Evolutionary conservation across 352 stramenopile genomes (phyloP).

Genomic region (Pythium periplocum): DNA sequence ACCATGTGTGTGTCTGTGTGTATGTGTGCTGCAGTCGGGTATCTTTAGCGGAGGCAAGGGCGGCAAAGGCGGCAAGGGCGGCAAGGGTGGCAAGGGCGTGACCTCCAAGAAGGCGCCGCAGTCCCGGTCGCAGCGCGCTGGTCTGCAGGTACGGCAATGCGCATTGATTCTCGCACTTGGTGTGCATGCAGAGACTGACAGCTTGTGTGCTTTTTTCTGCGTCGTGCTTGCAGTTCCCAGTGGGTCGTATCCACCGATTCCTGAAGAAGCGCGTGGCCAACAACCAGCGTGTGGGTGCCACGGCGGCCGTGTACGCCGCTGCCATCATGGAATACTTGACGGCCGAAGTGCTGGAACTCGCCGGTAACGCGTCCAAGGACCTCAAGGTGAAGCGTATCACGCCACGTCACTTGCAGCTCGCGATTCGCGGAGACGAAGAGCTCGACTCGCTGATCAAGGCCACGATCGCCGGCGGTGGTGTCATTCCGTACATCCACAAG

Average conservation of each 20-base stretch:
- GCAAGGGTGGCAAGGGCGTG: constrained; percentile 99
- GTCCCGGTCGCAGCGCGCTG: constrained; percentile 96
- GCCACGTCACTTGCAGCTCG: constrained; percentile 98
- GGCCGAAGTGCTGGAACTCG: constrained; percentile 99
- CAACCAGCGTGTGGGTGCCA: constrained; percentile 98
- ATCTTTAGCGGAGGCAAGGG: constrained; percentile 93
- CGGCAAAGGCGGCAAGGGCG: constrained; percentile 95
- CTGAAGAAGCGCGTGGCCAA: constrained; percentile 98
- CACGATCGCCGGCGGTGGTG: constrained; percentile 99
- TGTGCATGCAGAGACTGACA: no score
- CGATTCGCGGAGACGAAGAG: constrained; percentile 99
- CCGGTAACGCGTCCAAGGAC: constrained; percentile 96
- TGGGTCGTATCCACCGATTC: constrained; percentile 99
- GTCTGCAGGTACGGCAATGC: constrained; percentile 85
- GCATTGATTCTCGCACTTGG: no score
- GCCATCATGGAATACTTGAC: constrained; percentile 99
- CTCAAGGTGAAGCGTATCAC: constrained; percentile 98
- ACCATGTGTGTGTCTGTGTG: no score
- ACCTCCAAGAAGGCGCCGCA: constrained; percentile 99
- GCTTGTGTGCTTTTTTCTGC: no score
- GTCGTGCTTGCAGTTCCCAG: constrained; percentile 89
- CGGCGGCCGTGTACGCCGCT: constrained; percentile 98
- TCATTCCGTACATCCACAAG: constrained; percentile 99
- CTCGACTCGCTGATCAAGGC: constrained; percentile 99
- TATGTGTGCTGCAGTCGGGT: constrained; percentile 36